Percentiles rank a stretch among this genome's conserved stretches.
Evolutionary conservation across 371 early-diverging fungal genomes (phyloP).

Genomic region (Polyrhizophydium stewartii): DNA sequence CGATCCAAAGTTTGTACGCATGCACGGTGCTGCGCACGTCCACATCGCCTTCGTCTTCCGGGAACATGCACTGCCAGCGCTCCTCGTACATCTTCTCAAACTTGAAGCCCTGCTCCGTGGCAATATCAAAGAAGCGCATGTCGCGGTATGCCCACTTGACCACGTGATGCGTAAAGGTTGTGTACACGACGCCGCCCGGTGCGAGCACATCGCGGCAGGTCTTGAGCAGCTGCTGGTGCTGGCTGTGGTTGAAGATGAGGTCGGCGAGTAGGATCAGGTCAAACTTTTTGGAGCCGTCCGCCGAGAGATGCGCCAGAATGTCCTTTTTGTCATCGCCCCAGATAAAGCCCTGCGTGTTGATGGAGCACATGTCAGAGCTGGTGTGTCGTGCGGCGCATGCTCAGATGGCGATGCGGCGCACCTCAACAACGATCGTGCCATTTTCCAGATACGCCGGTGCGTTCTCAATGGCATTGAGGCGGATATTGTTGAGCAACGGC

Average conservation of each 20-base stretch:
- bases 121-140: conserved; percentile 75
- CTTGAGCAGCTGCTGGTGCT: conserved; percentile 31
- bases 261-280: conserved; percentile 87
- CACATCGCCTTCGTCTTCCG: conserved; percentile 78
- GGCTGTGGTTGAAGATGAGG: conserved; percentile 85
- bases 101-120: conserved; percentile 62
- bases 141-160: conserved; percentile 62
- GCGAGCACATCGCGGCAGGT: conserved; percentile 15
- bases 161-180: conserved; percentile 27
- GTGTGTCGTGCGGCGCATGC: background rate
- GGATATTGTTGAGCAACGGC: conserved; percentile 70
- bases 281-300: conserved; percentile 31
- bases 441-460: conserved; percentile 15
- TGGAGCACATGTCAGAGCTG: background rate
- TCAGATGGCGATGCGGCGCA: background rate
- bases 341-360: conserved; percentile 59
- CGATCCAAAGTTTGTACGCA: conserved; percentile 2
- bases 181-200: conserved; percentile 10
- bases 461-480: conserved; percentile 57
- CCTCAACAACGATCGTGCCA: conserved; percentile 10
- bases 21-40: conserved; percentile 80
- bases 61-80: conserved; percentile 81
- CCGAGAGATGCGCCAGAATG: conserved; percentile 22
- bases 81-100: conserved; percentile 65
- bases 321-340: conserved; percentile 73